These are phyloP conservation scores for Candida koratica DNA, from an alignment of 805 yeast species.

Conservation along the genomic window DNA sequence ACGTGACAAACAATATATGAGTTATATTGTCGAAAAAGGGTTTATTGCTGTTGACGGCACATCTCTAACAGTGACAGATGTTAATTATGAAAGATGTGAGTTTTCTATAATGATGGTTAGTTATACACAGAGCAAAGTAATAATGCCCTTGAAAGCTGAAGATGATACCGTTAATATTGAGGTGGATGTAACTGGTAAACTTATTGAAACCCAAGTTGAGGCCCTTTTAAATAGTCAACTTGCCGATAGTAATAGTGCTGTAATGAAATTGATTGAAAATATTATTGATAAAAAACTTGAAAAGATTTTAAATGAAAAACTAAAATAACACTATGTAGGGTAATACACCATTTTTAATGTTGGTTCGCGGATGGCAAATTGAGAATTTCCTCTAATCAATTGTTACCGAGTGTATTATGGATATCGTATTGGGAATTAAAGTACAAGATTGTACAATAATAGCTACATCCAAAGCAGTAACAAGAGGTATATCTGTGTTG, in stretches of 20 bases:
- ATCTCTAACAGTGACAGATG: constrained; percentile 80
- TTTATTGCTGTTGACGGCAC: constrained; percentile 92
- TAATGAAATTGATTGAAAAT: constrained; percentile 44
- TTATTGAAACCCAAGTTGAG: constrained; percentile 81
- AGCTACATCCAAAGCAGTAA: constrained; percentile 93
- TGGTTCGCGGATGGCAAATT: constrained; percentile 9
- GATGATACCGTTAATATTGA: constrained; percentile 81
- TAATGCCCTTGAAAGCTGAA: constrained; percentile 58
- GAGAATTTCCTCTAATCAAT: background rate
- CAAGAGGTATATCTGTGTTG: constrained; percentile 53
- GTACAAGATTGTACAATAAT: constrained; percentile 76
- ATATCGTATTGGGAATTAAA: constrained; percentile 81
- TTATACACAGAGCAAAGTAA: constrained; percentile 81
- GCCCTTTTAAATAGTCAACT: constrained; percentile 53
- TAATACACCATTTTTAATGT: background rate
- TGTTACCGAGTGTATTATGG: constrained; percentile 49
- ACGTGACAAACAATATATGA: constrained; percentile 55
- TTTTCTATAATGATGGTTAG: constrained; percentile 90
- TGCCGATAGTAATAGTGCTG: constrained; percentile 42
- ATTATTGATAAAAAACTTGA: constrained; percentile 31
- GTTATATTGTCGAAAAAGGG: constrained; percentile 91
- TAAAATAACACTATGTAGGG: background rate
- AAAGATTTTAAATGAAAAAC: constrained; percentile 5
- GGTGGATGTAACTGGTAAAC: constrained; percentile 91
- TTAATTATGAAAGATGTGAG: constrained; percentile 50